Evolutionary conservation across 257 asterid genomes (phyloP), one percentile per base, ranked within the genome.

Genomic region (Mentha longifolia): DNA sequence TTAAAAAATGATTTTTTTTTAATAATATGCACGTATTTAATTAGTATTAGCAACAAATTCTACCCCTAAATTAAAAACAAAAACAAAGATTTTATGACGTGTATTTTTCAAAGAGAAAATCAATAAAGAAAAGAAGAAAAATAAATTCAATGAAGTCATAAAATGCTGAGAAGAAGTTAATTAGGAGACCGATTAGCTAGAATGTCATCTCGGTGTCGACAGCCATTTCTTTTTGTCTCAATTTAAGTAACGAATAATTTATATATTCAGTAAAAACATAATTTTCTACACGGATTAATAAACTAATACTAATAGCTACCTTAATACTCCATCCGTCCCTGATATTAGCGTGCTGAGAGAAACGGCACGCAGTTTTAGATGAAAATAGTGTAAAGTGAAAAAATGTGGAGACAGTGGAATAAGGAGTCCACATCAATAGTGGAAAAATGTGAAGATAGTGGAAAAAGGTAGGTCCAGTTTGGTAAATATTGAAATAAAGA

Each of bases 131-230:
- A 20, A n/a, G 45, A 47, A 58, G 13, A 35, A 11, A 11, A 42
- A 57, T 30, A 49, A 37, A 65, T 66, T 77, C 59, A 67, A 77
- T 33, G 71, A 55, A 45, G 30, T 56, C 19, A 77, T 60, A 51
- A 67, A 9, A 72, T 28, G 50, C 10, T 16, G 42, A 66, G 54
- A 51, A 30, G 67, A 72, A 60, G 9, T 67, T n/a, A n/a, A n/a
- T n/a, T 72, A 33, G 64, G 75, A 41, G 45, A 70, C 71, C 67
- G 14, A 76, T 79, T 70, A 64, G 79, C 70, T 74, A 58, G 19
- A 60, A 50, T 65, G 71, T 79, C 79, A 70, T 74, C 22, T 78
- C 68, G 35, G 37, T 74, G 74, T 70, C 63, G 61, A 9, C 75
- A 60, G 47, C 65, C 72, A 69, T 62, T 69, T 30, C 14, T 25